Percentiles rank a stretch among this genome's conserved stretches.
Conservation (phyloP, 2,329 filamentous ascomycete species). For the Pseudogymnoascus sp. region DNA sequence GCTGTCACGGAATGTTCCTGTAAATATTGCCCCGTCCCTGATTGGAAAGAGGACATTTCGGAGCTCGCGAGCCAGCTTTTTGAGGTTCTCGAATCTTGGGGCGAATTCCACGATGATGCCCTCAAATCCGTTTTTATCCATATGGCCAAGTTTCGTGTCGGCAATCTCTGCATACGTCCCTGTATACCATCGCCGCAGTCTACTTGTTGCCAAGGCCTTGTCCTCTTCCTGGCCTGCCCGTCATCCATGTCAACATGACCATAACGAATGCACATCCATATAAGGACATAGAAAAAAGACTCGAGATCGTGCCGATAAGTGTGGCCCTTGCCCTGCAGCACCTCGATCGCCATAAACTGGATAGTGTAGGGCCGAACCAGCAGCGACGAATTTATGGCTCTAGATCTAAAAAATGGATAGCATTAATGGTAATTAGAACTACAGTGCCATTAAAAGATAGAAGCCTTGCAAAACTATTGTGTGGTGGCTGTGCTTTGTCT, state of each 20-base stretch:
- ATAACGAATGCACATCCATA: constrained; percentile 14
- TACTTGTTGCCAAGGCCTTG: constrained; percentile 10
- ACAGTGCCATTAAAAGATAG: no score
- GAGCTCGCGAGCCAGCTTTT: constrained; percentile 14
- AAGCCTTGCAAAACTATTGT: no score
- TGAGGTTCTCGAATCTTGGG: constrained; percentile 21
- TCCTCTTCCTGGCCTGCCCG: neutral
- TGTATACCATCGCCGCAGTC: constrained; percentile 23
- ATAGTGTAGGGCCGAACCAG: no score
- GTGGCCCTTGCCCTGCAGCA: constrained; percentile 5
- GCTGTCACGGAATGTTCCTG: constrained; percentile 15
- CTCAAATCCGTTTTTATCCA: constrained; percentile 21
- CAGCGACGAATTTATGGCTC: no score
- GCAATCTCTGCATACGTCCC: constrained; percentile 23
- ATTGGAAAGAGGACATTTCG: constrained; percentile 18
- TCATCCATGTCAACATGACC: neutral
- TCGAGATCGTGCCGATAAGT: constrained; percentile 1
- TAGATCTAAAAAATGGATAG: no score
- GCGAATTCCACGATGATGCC: constrained; percentile 23
- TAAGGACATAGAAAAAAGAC: constrained; percentile 10
- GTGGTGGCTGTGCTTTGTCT: no score
- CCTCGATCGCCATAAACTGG: neutral
- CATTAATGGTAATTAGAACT: no score
- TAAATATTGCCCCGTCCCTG: constrained; percentile 20
- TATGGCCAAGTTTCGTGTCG: constrained; percentile 16